Base-by-base conservation (phyloP, 2,329 filamentous ascomycete species). In the Penicillium sp. region DNA sequence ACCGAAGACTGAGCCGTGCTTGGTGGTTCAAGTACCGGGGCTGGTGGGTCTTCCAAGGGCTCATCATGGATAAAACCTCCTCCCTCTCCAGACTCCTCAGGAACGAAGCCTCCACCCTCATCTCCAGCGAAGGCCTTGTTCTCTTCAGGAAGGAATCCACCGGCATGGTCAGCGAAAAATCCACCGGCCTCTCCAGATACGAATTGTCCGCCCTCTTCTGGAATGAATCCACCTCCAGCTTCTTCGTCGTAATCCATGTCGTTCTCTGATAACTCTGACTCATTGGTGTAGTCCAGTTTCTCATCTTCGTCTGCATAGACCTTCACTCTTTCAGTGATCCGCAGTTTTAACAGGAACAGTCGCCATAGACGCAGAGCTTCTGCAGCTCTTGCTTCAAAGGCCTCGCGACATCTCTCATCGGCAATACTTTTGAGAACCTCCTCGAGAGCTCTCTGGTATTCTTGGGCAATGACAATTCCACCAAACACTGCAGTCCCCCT, bases 401-500 rank as follows among this genome's bases (percentile, higher is more conserved):
- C 87, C 19, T 84, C 80, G 70, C 90, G 83, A 22, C 84, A 83
- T 63, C 86, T 84, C 63, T 91, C 81, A 60, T 92, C 85, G 35
- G 85, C 82, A 51, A 98, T 78, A 0, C 87, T 89, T 13, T 81
- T 80, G 19, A 96, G 82, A 0, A 91, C 88, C 4, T 86, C 87
- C 59, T 85, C 79, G 0, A 97, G 82, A 0, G 90, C 93, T 58
- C 93, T 91, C 7, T 81, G 83, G 62, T 88, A 86, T 73, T 94
- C 89, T 16, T 78, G 73, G 0, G 93, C 89, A 1, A 96, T 87
- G 0, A 99, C 87, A 0, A 89, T 85, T 1, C 95, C 95, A 40
- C 86, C 84, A 2, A 95, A 78, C 2, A 97, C 84, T 1, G 95
- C 93, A 2, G 92, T 97, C 16, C 94, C 94, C 58, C 92, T 88